A percentile compares a stretch with the other conserved stretches of the same genome.
Evolutionary conservation across 106 monocot species (phyloP).

Genomic region (Phalaenopsis aphrodite): DNA sequence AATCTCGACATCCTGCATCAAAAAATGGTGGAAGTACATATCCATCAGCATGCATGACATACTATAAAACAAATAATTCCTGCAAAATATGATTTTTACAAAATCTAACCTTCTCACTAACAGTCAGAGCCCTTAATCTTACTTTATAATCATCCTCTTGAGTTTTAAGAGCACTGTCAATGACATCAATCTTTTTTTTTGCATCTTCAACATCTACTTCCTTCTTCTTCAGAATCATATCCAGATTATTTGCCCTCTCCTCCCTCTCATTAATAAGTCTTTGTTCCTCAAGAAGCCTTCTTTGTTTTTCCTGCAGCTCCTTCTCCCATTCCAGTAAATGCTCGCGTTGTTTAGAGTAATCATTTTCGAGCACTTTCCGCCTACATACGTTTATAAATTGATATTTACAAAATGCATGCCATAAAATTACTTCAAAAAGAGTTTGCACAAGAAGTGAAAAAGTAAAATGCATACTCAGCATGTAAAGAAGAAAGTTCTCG

Average conservation of each 20-base stretch:
- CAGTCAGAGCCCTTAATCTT: constrained; percentile 41
- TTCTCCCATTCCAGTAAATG: constrained; percentile 73
- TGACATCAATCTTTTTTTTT: constrained; percentile 28
- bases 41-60: not conserved
- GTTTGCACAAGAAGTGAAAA: not conserved
- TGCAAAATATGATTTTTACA: not conserved
- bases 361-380: constrained; percentile 49
- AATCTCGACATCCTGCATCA: constrained; percentile 37
- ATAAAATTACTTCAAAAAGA: not conserved
- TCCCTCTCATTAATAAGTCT: constrained; percentile 79
- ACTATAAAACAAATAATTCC: not conserved
- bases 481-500: constrained; percentile 53
- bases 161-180: constrained; percentile 37
- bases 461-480: constrained; percentile 49
- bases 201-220: constrained; percentile 70
- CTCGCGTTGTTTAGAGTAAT: constrained; percentile 50
- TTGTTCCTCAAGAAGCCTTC: constrained; percentile 74
- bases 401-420: not conserved
- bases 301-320: constrained; percentile 70
- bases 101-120: constrained; percentile 68
- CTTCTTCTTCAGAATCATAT: constrained; percentile 42
- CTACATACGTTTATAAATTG: constrained; percentile 20
- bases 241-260: constrained; percentile 50
- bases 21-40: not conserved
- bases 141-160: constrained; percentile 58